These are phyloP conservation scores for Phytophthora chlamydospora DNA, from an alignment of 352 stramenopile genomes.

Conservation along the genomic window DNA sequence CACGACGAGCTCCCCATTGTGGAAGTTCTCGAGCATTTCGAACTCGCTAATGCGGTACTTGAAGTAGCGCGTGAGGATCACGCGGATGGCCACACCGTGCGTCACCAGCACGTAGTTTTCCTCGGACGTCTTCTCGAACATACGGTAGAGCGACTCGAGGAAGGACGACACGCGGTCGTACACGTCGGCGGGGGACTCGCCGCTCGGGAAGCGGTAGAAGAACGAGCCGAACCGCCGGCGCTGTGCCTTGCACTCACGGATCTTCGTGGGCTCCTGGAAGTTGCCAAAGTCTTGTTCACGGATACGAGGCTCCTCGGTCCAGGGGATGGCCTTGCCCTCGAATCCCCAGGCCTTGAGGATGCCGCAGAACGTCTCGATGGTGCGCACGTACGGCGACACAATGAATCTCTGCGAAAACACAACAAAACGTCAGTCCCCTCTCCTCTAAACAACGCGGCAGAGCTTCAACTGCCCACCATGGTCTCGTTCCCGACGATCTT, in stretches of 20 bases:
- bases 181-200: slow-evolving; percentile 87
- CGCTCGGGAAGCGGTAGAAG: slow-evolving; percentile 90
- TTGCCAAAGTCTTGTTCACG: slow-evolving; percentile 92
- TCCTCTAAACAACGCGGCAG: background rate
- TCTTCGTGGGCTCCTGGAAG: slow-evolving; percentile 85
- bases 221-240: slow-evolving; percentile 84
- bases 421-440: background rate
- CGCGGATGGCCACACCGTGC: slow-evolving; percentile 86
- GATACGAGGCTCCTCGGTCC: slow-evolving; percentile 87
- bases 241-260: slow-evolving; percentile 82
- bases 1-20: slow-evolving; percentile 86
- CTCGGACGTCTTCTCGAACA: slow-evolving; percentile 82
- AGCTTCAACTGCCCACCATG: slow-evolving; percentile 45
- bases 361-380: slow-evolving; percentile 88
- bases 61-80: slow-evolving; percentile 91
- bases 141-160: slow-evolving; percentile 85
- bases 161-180: slow-evolving; percentile 91
- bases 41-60: slow-evolving; percentile 89
- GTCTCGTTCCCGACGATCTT: slow-evolving; percentile 78
- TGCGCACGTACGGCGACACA: slow-evolving; percentile 85
- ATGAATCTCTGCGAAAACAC: slow-evolving; percentile 68
- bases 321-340: slow-evolving; percentile 61
- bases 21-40: slow-evolving; percentile 85
- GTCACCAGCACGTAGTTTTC: slow-evolving; percentile 89
- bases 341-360: slow-evolving; percentile 76